These are phyloP conservation scores for Colletotrichum ledebouriae DNA, from an alignment of 2,329 filamentous ascomycete genomes.

Conservation along the genomic window DNA sequence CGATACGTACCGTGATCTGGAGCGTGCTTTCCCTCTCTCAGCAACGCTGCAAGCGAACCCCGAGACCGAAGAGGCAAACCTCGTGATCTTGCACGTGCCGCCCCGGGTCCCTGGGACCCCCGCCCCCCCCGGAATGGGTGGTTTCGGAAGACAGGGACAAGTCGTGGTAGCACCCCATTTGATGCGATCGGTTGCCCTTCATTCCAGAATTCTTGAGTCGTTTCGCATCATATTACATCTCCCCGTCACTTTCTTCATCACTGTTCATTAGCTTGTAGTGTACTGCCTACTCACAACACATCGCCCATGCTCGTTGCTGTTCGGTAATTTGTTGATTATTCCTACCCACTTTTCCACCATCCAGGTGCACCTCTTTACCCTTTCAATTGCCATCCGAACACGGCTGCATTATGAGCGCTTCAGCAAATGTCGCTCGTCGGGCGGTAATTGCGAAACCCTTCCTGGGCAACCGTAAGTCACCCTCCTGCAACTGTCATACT, in stretches of 20 bases:
- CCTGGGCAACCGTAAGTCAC: slow-evolving; percentile 60
- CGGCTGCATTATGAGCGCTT: slow-evolving; percentile 64
- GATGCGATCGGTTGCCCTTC: slow-evolving; percentile 42
- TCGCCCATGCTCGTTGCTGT: slow-evolving; percentile 27
- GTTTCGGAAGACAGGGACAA: slow-evolving; percentile 42
- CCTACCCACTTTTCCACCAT: slow-evolving; percentile 14
- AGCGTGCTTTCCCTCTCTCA: background rate
- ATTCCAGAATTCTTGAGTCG: slow-evolving; percentile 38
- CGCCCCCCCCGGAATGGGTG: slow-evolving; percentile 34
- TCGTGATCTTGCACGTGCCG: slow-evolving; percentile 39
- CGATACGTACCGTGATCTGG: slow-evolving; percentile 12
- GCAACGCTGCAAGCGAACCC: slow-evolving; percentile 24
- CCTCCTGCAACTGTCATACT: slow-evolving; percentile 29
- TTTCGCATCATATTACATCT: slow-evolving; percentile 39
- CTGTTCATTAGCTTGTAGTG: slow-evolving; percentile 31
- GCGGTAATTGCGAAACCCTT: slow-evolving; percentile 67
- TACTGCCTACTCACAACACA: slow-evolving; percentile 16
- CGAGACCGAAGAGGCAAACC: slow-evolving; percentile 28
- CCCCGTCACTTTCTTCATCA: slow-evolving; percentile 36
- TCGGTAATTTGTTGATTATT: slow-evolving; percentile 17
- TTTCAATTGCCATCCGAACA: slow-evolving; percentile 12
- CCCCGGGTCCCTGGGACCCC: slow-evolving; percentile 27
- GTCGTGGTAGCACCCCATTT: slow-evolving; percentile 41
- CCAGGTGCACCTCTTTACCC: slow-evolving; percentile 9
- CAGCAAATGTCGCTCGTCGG: slow-evolving; percentile 67